Evolutionary conservation across 257 asterid species (phyloP), one percentile per base, ranked within the genome.

Genomic region (Penstemon davidsonii): DNA sequence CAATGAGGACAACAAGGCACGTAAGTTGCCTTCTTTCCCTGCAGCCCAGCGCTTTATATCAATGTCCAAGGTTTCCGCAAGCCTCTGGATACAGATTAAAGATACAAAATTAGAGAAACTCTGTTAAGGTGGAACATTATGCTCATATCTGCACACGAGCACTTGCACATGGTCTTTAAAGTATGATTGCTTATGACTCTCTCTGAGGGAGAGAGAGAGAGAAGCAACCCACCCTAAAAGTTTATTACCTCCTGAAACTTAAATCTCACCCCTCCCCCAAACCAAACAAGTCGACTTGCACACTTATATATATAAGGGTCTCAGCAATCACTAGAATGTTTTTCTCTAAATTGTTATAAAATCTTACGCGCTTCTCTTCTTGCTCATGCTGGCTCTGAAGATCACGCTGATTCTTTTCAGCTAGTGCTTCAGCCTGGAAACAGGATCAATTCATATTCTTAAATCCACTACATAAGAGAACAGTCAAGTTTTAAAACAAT

Each of bases 391-490:
- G 96, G 69, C 73, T 73, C 79, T 82, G 86, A 78, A 79, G 80
- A 86, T 93, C 99, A 74, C 99, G 96, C 74, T 79, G 89, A 76
- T 85, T 93, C 85, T 90, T 93, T 82, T 82, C 92, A 76, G 85
- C 90, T 76, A 90, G 86, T 53, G 95, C 99, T 80, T 82, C 82
- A 68, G 87, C 96, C 98, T 93, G 88, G 60, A 77, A 74, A 77
- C 61, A 64, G 47, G 66, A 71, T 71, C 2, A 4, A 12, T 36
- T 4, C 15, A 55, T 1, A 64, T 60, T 64, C 9, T 52, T 66
- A 62, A 51, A 53, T 43, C 11, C 49, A 56, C 39, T 25, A 41
- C 8, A 60, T 13, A 69, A 55, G 59, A 60, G 73, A 36, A 18
- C 8, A n/a, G 5, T 19, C 37, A 47, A 49, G 68, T n/a, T n/a